Percentiles rank a stretch among this genome's conserved stretches.
phyloP scores from a whole-genome alignment of 768 basidiomycete species.

The Macrolepiota dolichaula region DNA sequence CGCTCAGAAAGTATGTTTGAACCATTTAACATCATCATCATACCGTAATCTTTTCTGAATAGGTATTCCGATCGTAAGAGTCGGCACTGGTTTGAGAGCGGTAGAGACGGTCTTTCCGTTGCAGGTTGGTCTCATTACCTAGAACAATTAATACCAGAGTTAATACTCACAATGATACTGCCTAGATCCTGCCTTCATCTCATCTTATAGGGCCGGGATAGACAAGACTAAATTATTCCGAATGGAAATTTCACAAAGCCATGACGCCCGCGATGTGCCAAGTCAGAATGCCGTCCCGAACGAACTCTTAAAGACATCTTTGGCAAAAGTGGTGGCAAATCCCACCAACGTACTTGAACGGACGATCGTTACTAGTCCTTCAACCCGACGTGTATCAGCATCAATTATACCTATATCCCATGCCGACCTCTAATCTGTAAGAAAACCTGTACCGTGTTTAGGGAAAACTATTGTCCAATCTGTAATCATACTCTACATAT shows the following conservation, averaged over 20 bases:
- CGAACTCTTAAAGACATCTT: neutral
- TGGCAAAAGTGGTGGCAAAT: neutral
- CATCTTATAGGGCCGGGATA: neutral
- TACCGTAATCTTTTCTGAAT: neutral
- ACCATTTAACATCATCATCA: conserved; percentile 5
- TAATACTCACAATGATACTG: neutral
- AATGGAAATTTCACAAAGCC: neutral
- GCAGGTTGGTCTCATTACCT: conserved; percentile 33
- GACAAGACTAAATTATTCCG: neutral
- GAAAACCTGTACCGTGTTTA: neutral
- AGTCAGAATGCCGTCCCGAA: neutral
- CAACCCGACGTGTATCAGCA: neutral
- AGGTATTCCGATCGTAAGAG: conserved; percentile 54
- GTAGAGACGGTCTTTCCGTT: conserved; percentile 52
- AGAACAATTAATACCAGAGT: neutral
- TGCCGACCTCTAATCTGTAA: neutral
- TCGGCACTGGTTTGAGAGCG: conserved; percentile 64
- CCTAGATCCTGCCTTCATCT: neutral
- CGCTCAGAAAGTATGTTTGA: conserved; percentile 53
- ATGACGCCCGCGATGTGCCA: neutral
- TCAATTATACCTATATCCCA: conserved; percentile 1
- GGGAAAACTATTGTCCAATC: neutral
- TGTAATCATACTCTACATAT: neutral
- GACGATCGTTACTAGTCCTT: neutral
- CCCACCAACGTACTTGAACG: neutral